These are phyloP conservation scores for Scedosporium minutisporum DNA, from an alignment of 2,329 filamentous ascomycete genomes.

Conservation along the genomic window DNA sequence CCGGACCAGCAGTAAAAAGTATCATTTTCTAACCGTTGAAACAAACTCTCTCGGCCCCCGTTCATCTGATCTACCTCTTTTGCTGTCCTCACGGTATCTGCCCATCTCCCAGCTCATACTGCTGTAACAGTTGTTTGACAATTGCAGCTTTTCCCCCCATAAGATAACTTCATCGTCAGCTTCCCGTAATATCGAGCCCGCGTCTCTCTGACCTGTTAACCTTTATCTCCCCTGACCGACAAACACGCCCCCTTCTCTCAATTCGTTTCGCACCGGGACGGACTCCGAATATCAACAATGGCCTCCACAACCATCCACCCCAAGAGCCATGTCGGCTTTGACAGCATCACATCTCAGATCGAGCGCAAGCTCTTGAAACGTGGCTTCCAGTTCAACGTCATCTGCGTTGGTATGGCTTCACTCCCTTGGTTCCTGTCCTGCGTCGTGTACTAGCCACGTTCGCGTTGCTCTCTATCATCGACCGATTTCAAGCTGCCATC, in stretches of 20 bases:
- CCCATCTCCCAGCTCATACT: not conserved
- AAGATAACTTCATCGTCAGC: not conserved
- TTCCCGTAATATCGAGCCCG: not conserved
- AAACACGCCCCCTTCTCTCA: not conserved
- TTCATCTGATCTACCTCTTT: conserved; percentile 4
- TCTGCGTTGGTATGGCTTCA: conserved; percentile 80
- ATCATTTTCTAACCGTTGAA: conserved; percentile 5
- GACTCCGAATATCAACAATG: conserved; percentile 43
- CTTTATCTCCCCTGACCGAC: not conserved
- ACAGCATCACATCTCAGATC: conserved; percentile 99
- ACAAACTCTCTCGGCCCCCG: conserved; percentile 4
- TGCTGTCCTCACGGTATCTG: conserved; percentile 3
- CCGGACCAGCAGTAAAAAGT: conserved; percentile 4
- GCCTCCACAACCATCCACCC: conserved; percentile 69
- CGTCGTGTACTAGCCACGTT: not conserved
- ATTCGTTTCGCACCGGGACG: not conserved
- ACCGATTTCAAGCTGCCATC: not conserved
- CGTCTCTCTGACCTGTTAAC: not conserved
- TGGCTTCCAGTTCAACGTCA: conserved; percentile 99
- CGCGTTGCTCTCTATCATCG: not conserved
- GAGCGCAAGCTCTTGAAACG: conserved; percentile 99
- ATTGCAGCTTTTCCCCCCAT: not conserved
- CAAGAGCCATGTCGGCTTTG: conserved; percentile 98
- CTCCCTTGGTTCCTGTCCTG: not conserved
- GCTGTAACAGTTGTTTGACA: not conserved